phyloP scores from a whole-genome alignment of 192 early-diverging fungal genomes.

The Diversispora epigaea region DNA sequence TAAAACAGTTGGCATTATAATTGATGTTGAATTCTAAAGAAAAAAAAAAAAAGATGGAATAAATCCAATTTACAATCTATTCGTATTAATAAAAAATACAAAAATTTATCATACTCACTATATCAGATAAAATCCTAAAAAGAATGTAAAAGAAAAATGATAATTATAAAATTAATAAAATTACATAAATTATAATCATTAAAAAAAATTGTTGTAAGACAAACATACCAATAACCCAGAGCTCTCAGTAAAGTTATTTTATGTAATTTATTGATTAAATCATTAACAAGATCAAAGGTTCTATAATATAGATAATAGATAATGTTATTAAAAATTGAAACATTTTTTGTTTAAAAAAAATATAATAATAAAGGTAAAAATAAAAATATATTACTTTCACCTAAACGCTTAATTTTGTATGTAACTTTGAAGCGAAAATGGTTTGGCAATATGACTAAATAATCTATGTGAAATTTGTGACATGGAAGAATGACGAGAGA shows the following conservation, averaged over 20 bases:
- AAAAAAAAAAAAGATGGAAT: background rate
- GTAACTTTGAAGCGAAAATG: slow-evolving; percentile 68
- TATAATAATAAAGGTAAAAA: background rate
- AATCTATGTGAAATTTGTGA: slow-evolving; percentile 87
- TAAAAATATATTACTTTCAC: slow-evolving; percentile 47
- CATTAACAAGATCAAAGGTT: background rate
- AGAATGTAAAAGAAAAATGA: background rate
- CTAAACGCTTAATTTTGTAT: slow-evolving; percentile 59
- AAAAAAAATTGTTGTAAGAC: background rate
- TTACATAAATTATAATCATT: background rate
- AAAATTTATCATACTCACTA: slow-evolving; percentile 44
- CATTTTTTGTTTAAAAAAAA: too few species aligned
- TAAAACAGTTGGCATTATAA: slow-evolving; percentile 83
- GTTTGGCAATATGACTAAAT: slow-evolving; percentile 75
- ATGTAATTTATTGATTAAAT: slow-evolving; percentile 40
- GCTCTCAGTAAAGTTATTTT: slow-evolving; percentile 62
- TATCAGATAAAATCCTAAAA: slow-evolving; percentile 53
- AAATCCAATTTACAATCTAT: background rate
- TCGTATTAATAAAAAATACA: background rate
- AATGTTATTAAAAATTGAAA: too few species aligned
- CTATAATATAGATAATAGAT: background rate
- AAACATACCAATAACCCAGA: slow-evolving; percentile 63
- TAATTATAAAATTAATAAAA: background rate
- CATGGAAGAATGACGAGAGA: slow-evolving; percentile 79
- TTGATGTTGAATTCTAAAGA: slow-evolving; percentile 66